These are phyloP conservation scores for Phallus indusiatus DNA, from an alignment of 768 basidiomycete genomes.

Conservation along the genomic window DNA sequence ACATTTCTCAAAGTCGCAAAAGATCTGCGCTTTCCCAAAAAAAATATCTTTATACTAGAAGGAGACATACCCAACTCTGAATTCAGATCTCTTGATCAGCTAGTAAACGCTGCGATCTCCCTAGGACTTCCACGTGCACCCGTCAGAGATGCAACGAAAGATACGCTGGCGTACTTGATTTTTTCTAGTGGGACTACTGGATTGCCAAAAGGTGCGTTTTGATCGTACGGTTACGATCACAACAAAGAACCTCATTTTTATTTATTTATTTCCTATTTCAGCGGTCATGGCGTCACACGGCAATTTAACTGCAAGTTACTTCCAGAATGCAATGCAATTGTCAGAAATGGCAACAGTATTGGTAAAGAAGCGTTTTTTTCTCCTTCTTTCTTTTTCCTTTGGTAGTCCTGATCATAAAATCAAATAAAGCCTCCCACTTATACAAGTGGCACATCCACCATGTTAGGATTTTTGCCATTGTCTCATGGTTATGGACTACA, in stretches of 20 bases:
- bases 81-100: conserved; percentile 30
- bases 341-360: conserved; percentile 24
- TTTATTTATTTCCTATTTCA: conserved; percentile 15
- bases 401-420: not conserved
- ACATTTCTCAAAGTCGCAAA: conserved; percentile 24
- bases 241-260: not conserved
- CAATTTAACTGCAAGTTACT: conserved; percentile 41
- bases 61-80: not conserved
- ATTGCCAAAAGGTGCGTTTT: conserved; percentile 61
- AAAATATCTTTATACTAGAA: conserved; percentile 3
- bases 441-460: conserved; percentile 36
- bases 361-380: conserved; percentile 19
- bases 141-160: conserved; percentile 34
- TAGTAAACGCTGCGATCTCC: conserved; percentile 31
- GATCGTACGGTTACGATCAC: not conserved
- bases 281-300: conserved; percentile 67
- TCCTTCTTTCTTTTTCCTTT: not conserved
- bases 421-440: conserved; percentile 29
- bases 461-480: conserved; percentile 54
- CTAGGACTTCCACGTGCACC: conserved; percentile 31
- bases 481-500: conserved; percentile 63
- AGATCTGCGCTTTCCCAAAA: conserved; percentile 14
- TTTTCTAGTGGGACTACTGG: conserved; percentile 78
- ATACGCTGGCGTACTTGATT: conserved; percentile 59
- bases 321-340: conserved; percentile 26